These are phyloP conservation scores for Plantago coronopus DNA, from an alignment of 305 asterid genomes.

Conservation along the genomic window DNA sequence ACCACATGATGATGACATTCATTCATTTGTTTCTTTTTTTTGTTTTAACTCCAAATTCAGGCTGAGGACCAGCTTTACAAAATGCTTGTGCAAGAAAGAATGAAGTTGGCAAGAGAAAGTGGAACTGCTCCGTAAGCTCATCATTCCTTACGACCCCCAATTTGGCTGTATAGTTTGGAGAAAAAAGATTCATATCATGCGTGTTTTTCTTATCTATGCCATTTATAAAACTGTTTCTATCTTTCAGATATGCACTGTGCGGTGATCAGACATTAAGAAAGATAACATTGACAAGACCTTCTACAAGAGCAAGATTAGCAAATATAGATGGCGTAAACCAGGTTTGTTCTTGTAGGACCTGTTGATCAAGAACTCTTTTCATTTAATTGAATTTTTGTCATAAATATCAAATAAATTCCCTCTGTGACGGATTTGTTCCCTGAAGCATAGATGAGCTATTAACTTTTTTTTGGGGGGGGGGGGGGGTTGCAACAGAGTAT, in stretches of 20 bases:
- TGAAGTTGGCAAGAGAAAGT: conserved; percentile 68
- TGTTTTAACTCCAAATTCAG: conserved; percentile 36
- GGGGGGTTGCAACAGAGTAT: no score
- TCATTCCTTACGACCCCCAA: conserved; percentile 17
- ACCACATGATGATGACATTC: conserved; percentile 24
- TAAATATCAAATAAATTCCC: not conserved
- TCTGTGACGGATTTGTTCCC: not conserved
- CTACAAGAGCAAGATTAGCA: conserved; percentile 92
- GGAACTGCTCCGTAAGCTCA: conserved; percentile 88
- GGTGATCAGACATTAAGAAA: conserved; percentile 88
- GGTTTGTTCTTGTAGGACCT: conserved; percentile 40
- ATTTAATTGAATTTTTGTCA: not conserved
- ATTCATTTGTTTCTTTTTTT: no score
- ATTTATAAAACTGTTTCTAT: conserved; percentile 21
- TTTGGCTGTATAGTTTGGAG: conserved; percentile 15
- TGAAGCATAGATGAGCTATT: no score
- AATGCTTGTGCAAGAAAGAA: conserved; percentile 80
- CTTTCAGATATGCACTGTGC: conserved; percentile 87
- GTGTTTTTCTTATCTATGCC: conserved; percentile 4
- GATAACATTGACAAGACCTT: conserved; percentile 77
- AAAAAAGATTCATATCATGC: conserved; percentile 1
- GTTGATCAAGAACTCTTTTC: not conserved
- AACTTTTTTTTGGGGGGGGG: no score
- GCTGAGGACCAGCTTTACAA: conserved; percentile 68
- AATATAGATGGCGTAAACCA: conserved; percentile 96